Percentiles rank a stretch among this genome's conserved stretches.
These are phyloP conservation scores for Cercospora zeae-maydis DNA, from an alignment of 2,329 filamentous ascomycete genomes.

Conservation along the genomic window DNA sequence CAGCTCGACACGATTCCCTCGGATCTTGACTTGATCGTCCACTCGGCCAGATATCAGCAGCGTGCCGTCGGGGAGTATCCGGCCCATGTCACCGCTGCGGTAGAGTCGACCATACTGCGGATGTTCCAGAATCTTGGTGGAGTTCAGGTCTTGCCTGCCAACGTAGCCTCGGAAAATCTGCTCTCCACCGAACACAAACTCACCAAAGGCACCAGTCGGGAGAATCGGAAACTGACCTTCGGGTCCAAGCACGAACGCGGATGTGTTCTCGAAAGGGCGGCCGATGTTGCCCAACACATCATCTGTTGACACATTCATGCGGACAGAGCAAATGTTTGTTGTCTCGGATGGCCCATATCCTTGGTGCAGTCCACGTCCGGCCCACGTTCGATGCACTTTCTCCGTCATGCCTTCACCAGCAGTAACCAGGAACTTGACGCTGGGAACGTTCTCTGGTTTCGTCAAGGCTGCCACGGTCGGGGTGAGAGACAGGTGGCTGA, in stretches of 20 bases:
- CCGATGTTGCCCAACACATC: conserved; percentile 75
- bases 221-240: conserved; percentile 51
- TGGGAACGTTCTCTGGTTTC: conserved; percentile 63
- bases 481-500: conserved; percentile 82
- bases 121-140: conserved; percentile 66
- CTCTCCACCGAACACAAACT: conserved; percentile 81
- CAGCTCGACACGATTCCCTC: conserved; percentile 76
- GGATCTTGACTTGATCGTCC: conserved; percentile 78
- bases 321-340: conserved; percentile 81
- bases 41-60: conserved; percentile 69
- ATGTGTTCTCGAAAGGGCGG: conserved; percentile 69
- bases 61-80: conserved; percentile 72
- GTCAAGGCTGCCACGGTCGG: conserved; percentile 80
- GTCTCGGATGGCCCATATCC: conserved; percentile 83
- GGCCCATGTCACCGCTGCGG: conserved; percentile 75
- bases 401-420: conserved; percentile 77
- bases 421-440: conserved; percentile 71
- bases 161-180: conserved; percentile 76
- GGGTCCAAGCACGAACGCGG: conserved; percentile 59
- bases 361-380: conserved; percentile 64
- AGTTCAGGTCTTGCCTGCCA: conserved; percentile 59
- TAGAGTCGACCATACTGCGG: conserved; percentile 69
- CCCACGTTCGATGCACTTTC: conserved; percentile 68
- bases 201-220: conserved; percentile 70
- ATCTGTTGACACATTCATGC: conserved; percentile 52